These are phyloP conservation scores for Heterobasidion occidentale DNA, from an alignment of 1,284 basidiomycete species.

Conservation along the genomic window DNA sequence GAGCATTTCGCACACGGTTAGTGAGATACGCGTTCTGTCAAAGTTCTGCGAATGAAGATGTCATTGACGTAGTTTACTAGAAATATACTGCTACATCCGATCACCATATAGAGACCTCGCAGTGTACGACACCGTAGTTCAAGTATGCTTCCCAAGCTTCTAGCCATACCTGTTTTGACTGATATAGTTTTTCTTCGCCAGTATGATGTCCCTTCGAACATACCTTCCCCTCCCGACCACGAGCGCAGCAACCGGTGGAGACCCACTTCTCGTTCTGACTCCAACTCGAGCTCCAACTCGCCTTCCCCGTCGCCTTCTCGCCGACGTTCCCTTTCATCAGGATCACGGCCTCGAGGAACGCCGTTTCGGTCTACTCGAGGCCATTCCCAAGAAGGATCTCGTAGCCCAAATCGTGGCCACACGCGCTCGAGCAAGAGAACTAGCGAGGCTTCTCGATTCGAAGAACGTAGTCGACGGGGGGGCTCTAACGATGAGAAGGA, in stretches of 20 bases:
- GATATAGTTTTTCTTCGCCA: conserved; percentile 17
- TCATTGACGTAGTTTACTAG: conserved; percentile 27
- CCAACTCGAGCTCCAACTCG: conserved; percentile 4
- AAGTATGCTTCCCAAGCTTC: conserved; percentile 39
- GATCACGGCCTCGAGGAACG: neutral
- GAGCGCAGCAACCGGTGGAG: conserved; percentile 33
- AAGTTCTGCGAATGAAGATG: neutral
- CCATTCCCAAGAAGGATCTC: neutral
- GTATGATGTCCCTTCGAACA: conserved; percentile 45
- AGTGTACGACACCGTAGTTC: conserved; percentile 73
- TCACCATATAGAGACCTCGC: conserved; percentile 79
- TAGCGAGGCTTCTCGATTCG: neutral
- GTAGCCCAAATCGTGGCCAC: neutral
- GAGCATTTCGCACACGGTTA: conserved; percentile 87
- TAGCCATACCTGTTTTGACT: neutral
- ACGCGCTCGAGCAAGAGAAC: neutral
- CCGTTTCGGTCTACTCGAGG: neutral
- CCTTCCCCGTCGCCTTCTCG: neutral
- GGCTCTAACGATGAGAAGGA: neutral
- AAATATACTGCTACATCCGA: conserved; percentile 79
- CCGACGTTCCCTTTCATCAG: neutral
- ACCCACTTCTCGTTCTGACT: conserved; percentile 13
- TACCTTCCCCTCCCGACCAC: conserved; percentile 22
- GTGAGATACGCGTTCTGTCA: conserved; percentile 12
- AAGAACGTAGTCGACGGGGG: neutral